Conservation (phyloP, 257 asterid species). For the Craterostigma plantagineum region DNA sequence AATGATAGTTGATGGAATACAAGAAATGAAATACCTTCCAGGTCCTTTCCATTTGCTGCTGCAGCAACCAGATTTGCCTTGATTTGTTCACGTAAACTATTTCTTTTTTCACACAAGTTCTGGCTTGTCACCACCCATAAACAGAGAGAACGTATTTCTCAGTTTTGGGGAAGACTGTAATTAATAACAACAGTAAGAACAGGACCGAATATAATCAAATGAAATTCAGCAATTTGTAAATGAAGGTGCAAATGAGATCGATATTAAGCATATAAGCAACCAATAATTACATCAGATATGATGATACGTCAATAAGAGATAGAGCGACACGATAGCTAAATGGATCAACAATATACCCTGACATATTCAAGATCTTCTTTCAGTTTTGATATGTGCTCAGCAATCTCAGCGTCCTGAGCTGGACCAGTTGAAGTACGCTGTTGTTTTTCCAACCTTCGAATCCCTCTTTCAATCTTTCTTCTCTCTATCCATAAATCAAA, state of each 20-base stretch:
- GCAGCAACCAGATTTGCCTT: slow-evolving; percentile 73
- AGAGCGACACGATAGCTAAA: not conserved
- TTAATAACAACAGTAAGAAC: slow-evolving; percentile 1
- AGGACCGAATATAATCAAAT: not conserved
- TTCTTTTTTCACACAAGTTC: slow-evolving; percentile 62
- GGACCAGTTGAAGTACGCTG: slow-evolving; percentile 52
- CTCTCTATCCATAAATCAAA: slow-evolving; percentile 37
- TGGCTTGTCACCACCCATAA: slow-evolving; percentile 65
- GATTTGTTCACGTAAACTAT: slow-evolving; percentile 44
- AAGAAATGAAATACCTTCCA: slow-evolving; percentile 53
- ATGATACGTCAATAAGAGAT: too few relatives aligned
- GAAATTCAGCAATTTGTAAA: too few relatives aligned
- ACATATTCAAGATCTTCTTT: slow-evolving; percentile 96
- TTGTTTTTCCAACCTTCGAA: slow-evolving; percentile 73
- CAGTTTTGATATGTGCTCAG: slow-evolving; percentile 50
- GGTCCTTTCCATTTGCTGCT: slow-evolving; percentile 92
- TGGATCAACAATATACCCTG: slow-evolving; percentile 26
- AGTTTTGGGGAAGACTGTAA: slow-evolving; percentile 86
- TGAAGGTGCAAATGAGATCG: too few relatives aligned
- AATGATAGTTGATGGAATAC: not conserved
- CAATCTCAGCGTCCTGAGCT: slow-evolving; percentile 47
- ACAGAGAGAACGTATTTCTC: slow-evolving; percentile 73
- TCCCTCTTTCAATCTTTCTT: slow-evolving; percentile 73
- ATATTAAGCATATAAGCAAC: too few relatives aligned
- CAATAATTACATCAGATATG: too few relatives aligned